Base-by-base conservation (phyloP, 78 protist species). In the Diacronema lutheri region DNA sequence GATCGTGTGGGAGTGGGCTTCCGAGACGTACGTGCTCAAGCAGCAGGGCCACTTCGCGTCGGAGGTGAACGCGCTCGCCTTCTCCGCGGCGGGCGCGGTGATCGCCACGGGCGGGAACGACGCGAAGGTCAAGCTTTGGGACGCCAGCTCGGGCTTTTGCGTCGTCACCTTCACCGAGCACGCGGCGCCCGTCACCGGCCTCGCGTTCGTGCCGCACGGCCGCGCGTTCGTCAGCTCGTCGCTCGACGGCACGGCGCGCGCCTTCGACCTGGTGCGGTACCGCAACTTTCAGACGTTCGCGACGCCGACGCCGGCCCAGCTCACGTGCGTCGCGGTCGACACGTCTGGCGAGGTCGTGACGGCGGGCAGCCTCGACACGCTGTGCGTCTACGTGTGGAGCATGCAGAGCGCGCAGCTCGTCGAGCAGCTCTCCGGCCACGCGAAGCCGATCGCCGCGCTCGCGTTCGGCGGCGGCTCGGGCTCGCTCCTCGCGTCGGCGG, bases 1-100 rank as follows among this genome's bases (percentile, higher is more conserved):
- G 25, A 81, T 96, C 25, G 99, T 97, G 38, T 97, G 99, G 99
- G 99, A 97, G 68, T 97, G 99, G 99, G 84, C 86, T 65, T 84
- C 96, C 9, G 99, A 97, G 79, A 87, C 95, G 23, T 93, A 90
- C 64, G 83, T 94, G 12, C 81, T 94, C 69, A 87, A 84, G 65
- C 94, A 94, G 86, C 91, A 89, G 73, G 86, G 93, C 41, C 98
- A 96, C 90, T 37, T 57, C 73, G 60, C 77, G 50, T 90, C 86
- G 23, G 60, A 89, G 61, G 88, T 93, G 92, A 68, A 35, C 65
- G 26, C 87, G 37, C 44, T 96, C 56, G 94, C 93, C 29, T 97
- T 94, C 78, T 84, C 96, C 5, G 93, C 94, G 2, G 96, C 94
- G 81, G 97, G 98, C 23, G 89, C 87, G 26, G 37, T 72, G 0